A percentile compares a stretch with the other conserved stretches of the same genome.
Evolutionary conservation across 148 eudicot genomes (phyloP).

Genomic region (Gaultheria prostrata): DNA sequence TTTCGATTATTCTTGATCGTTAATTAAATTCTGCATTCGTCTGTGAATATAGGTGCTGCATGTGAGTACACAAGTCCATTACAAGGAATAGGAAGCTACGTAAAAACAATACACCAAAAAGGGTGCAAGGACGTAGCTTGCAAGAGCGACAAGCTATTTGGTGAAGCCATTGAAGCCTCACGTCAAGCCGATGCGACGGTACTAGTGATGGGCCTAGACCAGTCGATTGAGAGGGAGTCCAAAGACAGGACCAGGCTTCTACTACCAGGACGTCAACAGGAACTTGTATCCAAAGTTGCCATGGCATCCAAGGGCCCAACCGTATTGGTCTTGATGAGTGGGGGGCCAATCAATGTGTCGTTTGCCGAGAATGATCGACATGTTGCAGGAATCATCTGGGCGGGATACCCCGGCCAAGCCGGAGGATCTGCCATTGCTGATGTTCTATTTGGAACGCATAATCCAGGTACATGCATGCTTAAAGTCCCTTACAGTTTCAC

Average conservation of each 20-base stretch:
- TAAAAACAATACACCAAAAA: slow-evolving; percentile 55
- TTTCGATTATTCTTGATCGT: not conserved
- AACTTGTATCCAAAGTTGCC: slow-evolving; percentile 71
- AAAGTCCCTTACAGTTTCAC: not conserved
- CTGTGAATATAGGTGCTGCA: slow-evolving; percentile 51
- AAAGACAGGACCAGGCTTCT: slow-evolving; percentile 65
- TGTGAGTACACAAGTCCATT: slow-evolving; percentile 77
- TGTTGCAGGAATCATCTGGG: slow-evolving; percentile 75
- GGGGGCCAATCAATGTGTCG: slow-evolving; percentile 80
- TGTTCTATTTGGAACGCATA: slow-evolving; percentile 67
- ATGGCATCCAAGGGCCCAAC: slow-evolving; percentile 70
- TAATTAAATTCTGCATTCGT: not conserved
- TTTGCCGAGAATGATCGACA: slow-evolving; percentile 69
- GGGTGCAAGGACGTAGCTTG: slow-evolving; percentile 76
- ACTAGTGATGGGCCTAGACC: slow-evolving; percentile 82
- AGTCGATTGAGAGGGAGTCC: slow-evolving; percentile 88
- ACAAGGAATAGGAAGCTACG: slow-evolving; percentile 71
- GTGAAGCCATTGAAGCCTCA: slow-evolving; percentile 63
- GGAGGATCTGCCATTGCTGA: slow-evolving; percentile 93
- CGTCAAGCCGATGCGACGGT: slow-evolving; percentile 68
- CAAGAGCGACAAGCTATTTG: slow-evolving; percentile 41
- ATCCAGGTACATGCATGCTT: slow-evolving; percentile 50
- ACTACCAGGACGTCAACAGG: slow-evolving; percentile 80
- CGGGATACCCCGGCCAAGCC: slow-evolving; percentile 93
- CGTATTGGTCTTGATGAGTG: slow-evolving; percentile 79